A percentile compares a stretch with the other conserved stretches of the same genome.
phyloP scores from a whole-genome alignment of 192 early-diverging fungal species.

The Coemansia sp. region DNA sequence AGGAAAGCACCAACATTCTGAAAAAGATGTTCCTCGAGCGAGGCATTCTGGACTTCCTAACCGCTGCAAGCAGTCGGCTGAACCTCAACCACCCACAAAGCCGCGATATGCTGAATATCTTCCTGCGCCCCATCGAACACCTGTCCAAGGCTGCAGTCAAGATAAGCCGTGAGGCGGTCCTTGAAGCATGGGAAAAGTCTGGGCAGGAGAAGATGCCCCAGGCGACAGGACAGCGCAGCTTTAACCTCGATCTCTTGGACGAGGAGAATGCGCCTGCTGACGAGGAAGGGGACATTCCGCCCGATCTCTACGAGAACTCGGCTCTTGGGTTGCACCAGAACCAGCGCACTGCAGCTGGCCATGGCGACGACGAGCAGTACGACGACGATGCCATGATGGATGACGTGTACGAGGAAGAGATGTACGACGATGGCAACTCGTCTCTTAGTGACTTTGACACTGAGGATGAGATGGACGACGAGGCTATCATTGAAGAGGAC shows the following conservation, averaged over 20 bases:
- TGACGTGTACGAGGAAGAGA: slow-evolving; percentile 53
- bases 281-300: slow-evolving; percentile 51
- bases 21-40: slow-evolving; percentile 83
- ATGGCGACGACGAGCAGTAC: slow-evolving; percentile 20
- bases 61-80: slow-evolving; percentile 76
- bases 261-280: slow-evolving; percentile 35
- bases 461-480: slow-evolving; percentile 69
- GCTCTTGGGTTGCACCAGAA: slow-evolving; percentile 55
- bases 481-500: slow-evolving; percentile 35
- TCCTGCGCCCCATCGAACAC: slow-evolving; percentile 86
- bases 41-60: slow-evolving; percentile 75
- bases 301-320: slow-evolving; percentile 56
- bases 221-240: slow-evolving; percentile 27
- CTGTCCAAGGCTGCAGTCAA: slow-evolving; percentile 87
- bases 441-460: slow-evolving; percentile 67
- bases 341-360: slow-evolving; percentile 41
- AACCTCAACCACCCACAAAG: slow-evolving; percentile 89
- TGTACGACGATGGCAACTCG: slow-evolving; percentile 60
- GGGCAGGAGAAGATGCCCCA: slow-evolving; percentile 54
- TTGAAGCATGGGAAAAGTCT: slow-evolving; percentile 46
- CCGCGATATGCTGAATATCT: slow-evolving; percentile 66
- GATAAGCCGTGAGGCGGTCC: slow-evolving; percentile 68
- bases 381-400: slow-evolving; percentile 44
- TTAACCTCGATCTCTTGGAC: slow-evolving; percentile 42
- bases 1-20: slow-evolving; percentile 38